phyloP scores from a whole-genome alignment of 495 filamentous ascomycete species.

The Articulospora tetracladia region DNA sequence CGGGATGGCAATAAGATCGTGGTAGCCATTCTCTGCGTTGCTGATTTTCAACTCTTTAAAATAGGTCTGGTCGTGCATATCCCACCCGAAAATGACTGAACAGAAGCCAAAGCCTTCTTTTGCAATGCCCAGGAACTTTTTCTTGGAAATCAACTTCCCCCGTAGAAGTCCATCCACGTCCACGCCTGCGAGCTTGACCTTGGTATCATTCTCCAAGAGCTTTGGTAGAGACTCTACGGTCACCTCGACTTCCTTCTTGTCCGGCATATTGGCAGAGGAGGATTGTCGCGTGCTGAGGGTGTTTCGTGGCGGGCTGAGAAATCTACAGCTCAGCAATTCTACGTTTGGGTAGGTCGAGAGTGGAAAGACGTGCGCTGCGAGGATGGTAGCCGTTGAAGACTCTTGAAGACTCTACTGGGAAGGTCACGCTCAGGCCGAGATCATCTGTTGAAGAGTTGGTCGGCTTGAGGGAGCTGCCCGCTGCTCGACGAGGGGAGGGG shows the following conservation, averaged over 20 bases:
- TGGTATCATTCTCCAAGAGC: constrained; percentile 68
- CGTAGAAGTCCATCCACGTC: constrained; percentile 90
- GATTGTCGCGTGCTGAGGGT: neutral
- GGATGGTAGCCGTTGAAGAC: too few relatives aligned
- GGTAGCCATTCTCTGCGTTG: constrained; percentile 91
- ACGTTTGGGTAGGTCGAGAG: neutral
- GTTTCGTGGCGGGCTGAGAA: neutral
- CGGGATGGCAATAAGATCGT: constrained; percentile 79
- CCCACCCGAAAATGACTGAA: constrained; percentile 95
- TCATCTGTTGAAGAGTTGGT: neutral
- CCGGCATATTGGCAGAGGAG: constrained; percentile 12
- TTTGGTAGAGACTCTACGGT: constrained; percentile 61
- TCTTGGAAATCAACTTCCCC: constrained; percentile 93
- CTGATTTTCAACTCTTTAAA: constrained; percentile 78
- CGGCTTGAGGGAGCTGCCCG: neutral
- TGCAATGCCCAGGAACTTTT: constrained; percentile 87
- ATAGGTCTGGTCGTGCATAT: constrained; percentile 95
- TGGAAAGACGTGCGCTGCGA: neutral
- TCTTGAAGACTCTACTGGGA: too few relatives aligned
- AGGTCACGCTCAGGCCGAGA: neutral
- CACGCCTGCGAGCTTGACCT: constrained; percentile 87
- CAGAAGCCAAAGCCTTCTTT: constrained; percentile 92
- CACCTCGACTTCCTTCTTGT: constrained; percentile 24
- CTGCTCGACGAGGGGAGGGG: neutral
- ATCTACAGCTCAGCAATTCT: too few relatives aligned